Conservation (phyloP, 345 rosid species). For the Eucalyptus sideroxylon region DNA sequence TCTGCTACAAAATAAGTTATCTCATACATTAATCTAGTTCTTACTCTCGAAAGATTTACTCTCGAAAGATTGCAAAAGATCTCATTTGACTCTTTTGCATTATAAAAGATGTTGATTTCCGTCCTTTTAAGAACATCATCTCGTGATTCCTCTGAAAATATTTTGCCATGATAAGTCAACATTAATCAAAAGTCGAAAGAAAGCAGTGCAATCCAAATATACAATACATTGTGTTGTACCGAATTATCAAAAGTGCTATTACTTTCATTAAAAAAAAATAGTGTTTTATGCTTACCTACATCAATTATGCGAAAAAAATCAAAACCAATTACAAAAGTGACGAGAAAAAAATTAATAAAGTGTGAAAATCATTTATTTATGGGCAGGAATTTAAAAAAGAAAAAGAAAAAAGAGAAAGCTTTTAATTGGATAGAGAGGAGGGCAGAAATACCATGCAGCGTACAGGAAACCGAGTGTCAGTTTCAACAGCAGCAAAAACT, state of each 20-base stretch:
- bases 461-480: not conserved
- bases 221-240: fast-evolving
- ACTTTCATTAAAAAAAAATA: not conserved
- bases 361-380: not conserved
- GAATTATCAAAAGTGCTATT: not conserved
- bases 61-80: not conserved
- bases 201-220: fast-evolving
- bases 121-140: not conserved
- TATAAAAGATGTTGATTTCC: not conserved
- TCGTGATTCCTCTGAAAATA: not conserved
- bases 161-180: not conserved
- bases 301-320: not conserved
- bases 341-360: not conserved
- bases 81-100: not conserved
- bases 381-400: not conserved
- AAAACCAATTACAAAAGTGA: not conserved
- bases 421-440: not conserved
- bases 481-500: not conserved
- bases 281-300: too few relatives aligned
- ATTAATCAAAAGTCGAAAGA: not conserved
- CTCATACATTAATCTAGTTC: not conserved
- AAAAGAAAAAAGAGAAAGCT: not conserved
- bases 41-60: too few relatives aligned
- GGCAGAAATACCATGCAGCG: not conserved
- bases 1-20: not conserved